phyloP scores from a whole-genome alignment of 116 monocot genomes.

The Dioscorea cayenensis region DNA sequence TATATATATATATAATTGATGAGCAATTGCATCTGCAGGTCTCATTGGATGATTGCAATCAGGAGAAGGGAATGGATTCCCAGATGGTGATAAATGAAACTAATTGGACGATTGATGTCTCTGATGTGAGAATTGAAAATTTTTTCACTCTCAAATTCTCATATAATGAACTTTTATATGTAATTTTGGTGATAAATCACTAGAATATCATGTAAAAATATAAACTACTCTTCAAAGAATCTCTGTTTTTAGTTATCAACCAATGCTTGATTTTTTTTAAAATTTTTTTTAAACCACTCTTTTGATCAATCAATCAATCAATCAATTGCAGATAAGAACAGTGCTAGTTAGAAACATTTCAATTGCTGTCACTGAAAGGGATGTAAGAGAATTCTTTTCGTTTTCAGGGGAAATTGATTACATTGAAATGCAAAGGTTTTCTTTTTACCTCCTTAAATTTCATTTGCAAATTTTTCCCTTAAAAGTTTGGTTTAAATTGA shows the following conservation, averaged over 20 bases:
- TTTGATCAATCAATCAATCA: not conserved
- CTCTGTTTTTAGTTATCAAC: too few relatives aligned
- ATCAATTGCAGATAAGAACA: constrained; percentile 38
- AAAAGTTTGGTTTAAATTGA: not conserved
- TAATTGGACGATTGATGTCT: constrained; percentile 44
- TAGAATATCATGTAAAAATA: too few relatives aligned
- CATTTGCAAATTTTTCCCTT: not conserved
- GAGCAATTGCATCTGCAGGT: constrained; percentile 21
- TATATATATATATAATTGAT: too few relatives aligned
- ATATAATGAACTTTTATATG: too few relatives aligned
- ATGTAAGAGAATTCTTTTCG: constrained; percentile 64
- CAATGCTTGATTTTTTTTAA: too few relatives aligned
- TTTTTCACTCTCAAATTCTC: not conserved
- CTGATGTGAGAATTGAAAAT: constrained; percentile 31
- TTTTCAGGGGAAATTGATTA: constrained; percentile 58
- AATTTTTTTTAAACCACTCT: too few relatives aligned
- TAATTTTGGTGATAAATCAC: too few relatives aligned
- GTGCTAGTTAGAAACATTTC: constrained; percentile 57
- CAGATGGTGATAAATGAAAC: constrained; percentile 10
- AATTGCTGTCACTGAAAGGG: constrained; percentile 33
- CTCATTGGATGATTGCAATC: constrained; percentile 26
- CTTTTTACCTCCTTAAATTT: not conserved
- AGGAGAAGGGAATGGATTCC: constrained; percentile 32
- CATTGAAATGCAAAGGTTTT: constrained; percentile 55
- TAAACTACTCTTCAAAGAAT: too few relatives aligned